These are phyloP conservation scores for Gaeumannomyces sp. DNA, from an alignment of 2,329 filamentous ascomycete genomes.

Conservation along the genomic window DNA sequence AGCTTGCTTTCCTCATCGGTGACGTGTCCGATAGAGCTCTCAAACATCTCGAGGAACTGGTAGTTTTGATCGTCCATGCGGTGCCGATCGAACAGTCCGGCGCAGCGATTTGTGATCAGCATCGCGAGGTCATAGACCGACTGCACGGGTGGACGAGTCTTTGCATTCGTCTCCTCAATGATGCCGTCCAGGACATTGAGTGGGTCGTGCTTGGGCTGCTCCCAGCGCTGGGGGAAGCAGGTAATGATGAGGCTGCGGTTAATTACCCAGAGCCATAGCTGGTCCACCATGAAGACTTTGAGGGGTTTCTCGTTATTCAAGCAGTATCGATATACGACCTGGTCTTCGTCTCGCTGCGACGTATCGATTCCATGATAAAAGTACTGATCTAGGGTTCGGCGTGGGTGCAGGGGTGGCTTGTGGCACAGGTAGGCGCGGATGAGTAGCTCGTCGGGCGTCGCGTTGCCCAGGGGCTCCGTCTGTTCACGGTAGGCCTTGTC, in stretches of 20 bases:
- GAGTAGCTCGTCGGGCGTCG: conserved; percentile 37
- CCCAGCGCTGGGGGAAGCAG: conserved; percentile 51
- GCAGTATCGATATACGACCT: conserved; percentile 57
- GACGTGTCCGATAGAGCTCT: conserved; percentile 51
- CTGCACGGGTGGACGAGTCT: conserved; percentile 51
- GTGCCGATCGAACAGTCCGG: conserved; percentile 54
- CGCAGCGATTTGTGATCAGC: conserved; percentile 54
- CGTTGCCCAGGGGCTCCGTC: conserved; percentile 22
- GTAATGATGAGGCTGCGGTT: conserved; percentile 53
- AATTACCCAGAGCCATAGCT: conserved; percentile 61
- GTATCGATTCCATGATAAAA: conserved; percentile 61
- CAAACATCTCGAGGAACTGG: conserved; percentile 63
- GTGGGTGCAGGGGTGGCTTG: conserved; percentile 47
- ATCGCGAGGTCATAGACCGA: conserved; percentile 58
- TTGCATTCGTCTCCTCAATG: conserved; percentile 60
- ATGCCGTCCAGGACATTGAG: conserved; percentile 57
- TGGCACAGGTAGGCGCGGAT: conserved; percentile 40
- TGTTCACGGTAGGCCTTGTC: conserved; percentile 23
- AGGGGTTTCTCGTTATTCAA: conserved; percentile 32
- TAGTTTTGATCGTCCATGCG: conserved; percentile 52
- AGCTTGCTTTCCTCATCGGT: conserved; percentile 51
- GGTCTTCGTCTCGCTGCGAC: conserved; percentile 51
- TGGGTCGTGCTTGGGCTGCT: conserved; percentile 55
- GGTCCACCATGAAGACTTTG: conserved; percentile 64
- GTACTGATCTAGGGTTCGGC: conserved; percentile 59